Conservation (phyloP, 2,329 filamentous ascomycete species). For the Botrytis porri region DNA sequence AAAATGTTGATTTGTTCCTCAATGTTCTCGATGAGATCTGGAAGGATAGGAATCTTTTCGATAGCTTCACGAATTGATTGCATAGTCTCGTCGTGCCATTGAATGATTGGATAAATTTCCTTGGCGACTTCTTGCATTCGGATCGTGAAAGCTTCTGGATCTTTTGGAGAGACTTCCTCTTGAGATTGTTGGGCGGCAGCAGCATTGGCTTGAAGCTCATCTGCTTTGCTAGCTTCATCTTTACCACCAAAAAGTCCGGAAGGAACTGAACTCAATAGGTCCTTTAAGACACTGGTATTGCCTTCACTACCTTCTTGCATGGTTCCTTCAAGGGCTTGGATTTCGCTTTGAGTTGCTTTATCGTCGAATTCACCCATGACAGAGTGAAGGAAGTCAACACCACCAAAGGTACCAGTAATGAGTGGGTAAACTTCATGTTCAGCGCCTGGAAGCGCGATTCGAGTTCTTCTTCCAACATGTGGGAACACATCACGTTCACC, state of each 20-base stretch:
- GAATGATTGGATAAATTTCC: constrained; percentile 84
- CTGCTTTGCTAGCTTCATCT: constrained; percentile 70
- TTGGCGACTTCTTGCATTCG: constrained; percentile 70
- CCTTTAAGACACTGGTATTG: constrained; percentile 72
- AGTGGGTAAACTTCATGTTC: constrained; percentile 70
- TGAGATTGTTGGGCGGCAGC: constrained; percentile 72
- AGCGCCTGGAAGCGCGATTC: constrained; percentile 65
- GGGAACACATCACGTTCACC: constrained; percentile 81
- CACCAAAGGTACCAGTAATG: constrained; percentile 89
- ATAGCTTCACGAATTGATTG: constrained; percentile 74
- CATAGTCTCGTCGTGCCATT: constrained; percentile 89
- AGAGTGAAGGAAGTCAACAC: constrained; percentile 90
- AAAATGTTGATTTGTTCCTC: constrained; percentile 86
- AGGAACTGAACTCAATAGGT: constrained; percentile 78
- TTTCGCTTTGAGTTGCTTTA: constrained; percentile 86
- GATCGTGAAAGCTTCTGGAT: constrained; percentile 80
- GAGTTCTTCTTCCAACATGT: constrained; percentile 76
- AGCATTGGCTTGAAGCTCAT: constrained; percentile 76
- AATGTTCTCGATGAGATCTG: constrained; percentile 80
- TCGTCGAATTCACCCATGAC: constrained; percentile 79
- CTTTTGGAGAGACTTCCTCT: constrained; percentile 68
- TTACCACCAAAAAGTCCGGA: constrained; percentile 74
- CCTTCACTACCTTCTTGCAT: constrained; percentile 62
- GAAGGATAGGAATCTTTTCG: constrained; percentile 80
- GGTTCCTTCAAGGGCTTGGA: constrained; percentile 83